Evolutionary conservation across 108 stramenopile species (phyloP), one percentile per base, ranked within the genome.

Genomic region (Schizochytrium sp.): DNA sequence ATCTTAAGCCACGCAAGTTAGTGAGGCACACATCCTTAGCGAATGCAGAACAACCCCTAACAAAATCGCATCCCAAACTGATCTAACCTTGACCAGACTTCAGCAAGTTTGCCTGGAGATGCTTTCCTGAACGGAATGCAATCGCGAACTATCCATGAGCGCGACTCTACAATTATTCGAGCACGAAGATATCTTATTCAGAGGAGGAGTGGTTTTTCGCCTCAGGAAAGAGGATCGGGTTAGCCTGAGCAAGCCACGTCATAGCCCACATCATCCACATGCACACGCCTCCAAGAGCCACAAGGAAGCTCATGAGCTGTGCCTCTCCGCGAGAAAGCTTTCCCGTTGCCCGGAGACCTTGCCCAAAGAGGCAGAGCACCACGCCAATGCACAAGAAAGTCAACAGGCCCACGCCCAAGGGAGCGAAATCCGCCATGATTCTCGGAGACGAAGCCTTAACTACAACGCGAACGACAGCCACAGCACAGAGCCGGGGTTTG

Each of bases 251-350:
- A 10, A 83, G 47, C 76, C 76, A 83, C 50, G 76, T 83, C 76
- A 83, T 83, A n/a, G 76, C 19, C 76, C 76, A 83, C 76, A 83
- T 83, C 76, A 83, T 83, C 76, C 76, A 83, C 76, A 83, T 83
- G 76, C 76, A 83, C 76, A 83, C 76, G 15, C 50, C 76, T 12
- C 50, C 76, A 38, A 83, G 50, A 2, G n/a, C 53, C 50, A 83
- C 76, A 5, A 83, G 53, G 47, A 83, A 83, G 76, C 76, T 55
- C 50, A 49, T 55, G 50, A 83, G 76, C 45, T 50, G 8, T 38
- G 76, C 47, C 53, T 83, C 76, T 1, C 76, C 76, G 15, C 5
- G 10, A 42, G 76, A 55, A 47, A 83, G 47, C 76, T 83, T 83
- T 17, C 76, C 76, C 47, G 76, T 53, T 13, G 50, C 76, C 15